These are phyloP conservation scores for Xylaria sp. DNA, from an alignment of 2,329 filamentous ascomycete species.

Conservation along the genomic window DNA sequence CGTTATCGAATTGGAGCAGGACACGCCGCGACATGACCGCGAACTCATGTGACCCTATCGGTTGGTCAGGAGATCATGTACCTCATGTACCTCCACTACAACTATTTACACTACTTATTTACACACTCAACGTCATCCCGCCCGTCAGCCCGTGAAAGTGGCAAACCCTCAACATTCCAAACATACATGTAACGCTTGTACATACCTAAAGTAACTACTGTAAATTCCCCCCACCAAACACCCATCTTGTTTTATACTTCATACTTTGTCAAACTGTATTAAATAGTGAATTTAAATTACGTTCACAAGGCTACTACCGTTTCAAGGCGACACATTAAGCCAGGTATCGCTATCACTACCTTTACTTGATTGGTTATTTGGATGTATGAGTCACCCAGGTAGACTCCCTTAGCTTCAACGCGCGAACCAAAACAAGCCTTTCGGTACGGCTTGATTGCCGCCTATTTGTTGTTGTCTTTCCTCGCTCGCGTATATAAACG, in stretches of 20 bases:
- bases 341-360: neutral
- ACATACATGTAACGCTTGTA: no score
- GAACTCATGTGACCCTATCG: slow-evolving; percentile 36
- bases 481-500: slow-evolving; percentile 33
- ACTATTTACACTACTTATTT: neutral
- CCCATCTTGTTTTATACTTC: neutral
- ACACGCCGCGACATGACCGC: slow-evolving; percentile 34
- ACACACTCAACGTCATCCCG: slow-evolving; percentile 9
- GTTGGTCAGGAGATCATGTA: slow-evolving; percentile 19
- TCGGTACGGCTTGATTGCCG: slow-evolving; percentile 14
- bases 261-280: no score
- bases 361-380: neutral
- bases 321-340: slow-evolving; percentile 13
- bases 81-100: neutral
- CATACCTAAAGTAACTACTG: no score
- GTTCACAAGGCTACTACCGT: slow-evolving; percentile 12
- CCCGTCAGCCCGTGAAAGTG: neutral
- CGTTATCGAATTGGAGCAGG: slow-evolving; percentile 24
- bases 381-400: slow-evolving; percentile 15
- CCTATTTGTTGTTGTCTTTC: slow-evolving; percentile 12
- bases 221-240: neutral
- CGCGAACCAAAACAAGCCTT: slow-evolving; percentile 7
- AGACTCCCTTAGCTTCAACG: neutral
- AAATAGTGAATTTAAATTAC: no score
- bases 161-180: neutral